These are phyloP conservation scores for Pichia rugopelliculosa DNA, from an alignment of 805 yeast species.

Conservation along the genomic window DNA sequence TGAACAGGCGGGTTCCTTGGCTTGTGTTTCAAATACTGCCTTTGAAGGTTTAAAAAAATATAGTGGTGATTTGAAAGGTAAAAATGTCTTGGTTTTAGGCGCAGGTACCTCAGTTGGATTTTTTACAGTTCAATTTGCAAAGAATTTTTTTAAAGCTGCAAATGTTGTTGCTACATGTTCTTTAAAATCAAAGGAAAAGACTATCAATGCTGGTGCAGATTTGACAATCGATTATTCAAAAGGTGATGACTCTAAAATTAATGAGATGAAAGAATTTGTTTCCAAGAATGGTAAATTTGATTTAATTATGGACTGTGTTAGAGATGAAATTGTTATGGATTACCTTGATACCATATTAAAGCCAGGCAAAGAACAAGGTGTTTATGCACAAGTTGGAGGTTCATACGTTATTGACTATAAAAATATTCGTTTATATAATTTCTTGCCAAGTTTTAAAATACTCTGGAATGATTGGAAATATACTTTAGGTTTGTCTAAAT, in stretches of 20 bases:
- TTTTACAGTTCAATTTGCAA: conserved; percentile 49
- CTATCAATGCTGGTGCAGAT: conserved; percentile 43
- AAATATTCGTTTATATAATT: conserved; percentile 18
- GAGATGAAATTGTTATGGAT: conserved; percentile 39
- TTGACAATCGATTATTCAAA: conserved; percentile 49
- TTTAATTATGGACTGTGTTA: conserved; percentile 58
- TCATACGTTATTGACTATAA: conserved; percentile 37
- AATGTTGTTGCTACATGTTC: conserved; percentile 50
- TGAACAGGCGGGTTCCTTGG: conserved; percentile 59
- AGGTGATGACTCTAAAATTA: conserved; percentile 29
- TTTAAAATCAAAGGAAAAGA: conserved; percentile 23
- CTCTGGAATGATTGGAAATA: conserved; percentile 10
- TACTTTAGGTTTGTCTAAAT: conserved; percentile 14
- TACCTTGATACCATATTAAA: conserved; percentile 36
- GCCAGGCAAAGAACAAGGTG: conserved; percentile 38
- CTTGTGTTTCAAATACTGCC: conserved; percentile 62
- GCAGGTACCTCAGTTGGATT: conserved; percentile 68
- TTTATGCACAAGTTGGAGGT: conserved; percentile 51
- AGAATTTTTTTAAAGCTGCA: conserved; percentile 36
- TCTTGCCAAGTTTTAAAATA: conserved; percentile 19
- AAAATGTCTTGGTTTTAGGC: conserved; percentile 57
- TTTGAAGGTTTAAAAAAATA: conserved; percentile 17
- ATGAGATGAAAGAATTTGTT: conserved; percentile 29
- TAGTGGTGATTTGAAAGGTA: conserved; percentile 22
- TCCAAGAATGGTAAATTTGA: conserved; percentile 45